Conservation (phyloP, 495 filamentous ascomycete species). For the Daldinia caldariorum region DNA sequence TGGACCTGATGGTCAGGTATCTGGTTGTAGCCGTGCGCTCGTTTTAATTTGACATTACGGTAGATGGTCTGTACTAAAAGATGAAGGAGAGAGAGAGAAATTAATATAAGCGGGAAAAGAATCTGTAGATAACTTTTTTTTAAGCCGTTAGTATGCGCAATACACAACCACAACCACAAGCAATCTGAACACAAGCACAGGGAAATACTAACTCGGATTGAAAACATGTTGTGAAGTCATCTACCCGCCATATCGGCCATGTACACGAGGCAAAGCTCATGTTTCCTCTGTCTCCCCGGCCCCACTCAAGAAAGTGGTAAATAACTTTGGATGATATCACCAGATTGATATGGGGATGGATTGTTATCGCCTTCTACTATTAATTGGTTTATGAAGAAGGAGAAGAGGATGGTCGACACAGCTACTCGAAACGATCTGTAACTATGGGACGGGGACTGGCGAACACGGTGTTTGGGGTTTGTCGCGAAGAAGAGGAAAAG, state of each 20-base stretch:
- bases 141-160: constrained; percentile 35
- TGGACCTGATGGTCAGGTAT: constrained; percentile 57
- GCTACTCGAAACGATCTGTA: constrained; percentile 18
- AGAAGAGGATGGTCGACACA: constrained; percentile 6
- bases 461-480: constrained; percentile 5
- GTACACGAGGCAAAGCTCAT: constrained; percentile 76
- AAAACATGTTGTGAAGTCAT: constrained; percentile 91
- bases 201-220: constrained; percentile 76
- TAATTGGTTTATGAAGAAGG: constrained; percentile 15
- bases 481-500: constrained; percentile 3
- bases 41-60: constrained; percentile 59
- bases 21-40: constrained; percentile 59
- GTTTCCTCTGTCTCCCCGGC: constrained; percentile 39
- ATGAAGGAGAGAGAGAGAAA: constrained; percentile 73
- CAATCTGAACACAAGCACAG: constrained; percentile 14
- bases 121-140: constrained; percentile 79
- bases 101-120: constrained; percentile 77
- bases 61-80: constrained; percentile 66
- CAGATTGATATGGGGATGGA: constrained; percentile 26
- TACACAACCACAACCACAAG: too few relatives aligned
- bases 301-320: constrained; percentile 41
- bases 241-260: constrained; percentile 82
- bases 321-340: constrained; percentile 34
- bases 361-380: constrained; percentile 5
- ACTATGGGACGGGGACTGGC: constrained; percentile 6